Percentiles rank a stretch among this genome's conserved stretches.
Conservation (phyloP, 2,329 filamentous ascomycete species). For the Metarhizium brunneum region DNA sequence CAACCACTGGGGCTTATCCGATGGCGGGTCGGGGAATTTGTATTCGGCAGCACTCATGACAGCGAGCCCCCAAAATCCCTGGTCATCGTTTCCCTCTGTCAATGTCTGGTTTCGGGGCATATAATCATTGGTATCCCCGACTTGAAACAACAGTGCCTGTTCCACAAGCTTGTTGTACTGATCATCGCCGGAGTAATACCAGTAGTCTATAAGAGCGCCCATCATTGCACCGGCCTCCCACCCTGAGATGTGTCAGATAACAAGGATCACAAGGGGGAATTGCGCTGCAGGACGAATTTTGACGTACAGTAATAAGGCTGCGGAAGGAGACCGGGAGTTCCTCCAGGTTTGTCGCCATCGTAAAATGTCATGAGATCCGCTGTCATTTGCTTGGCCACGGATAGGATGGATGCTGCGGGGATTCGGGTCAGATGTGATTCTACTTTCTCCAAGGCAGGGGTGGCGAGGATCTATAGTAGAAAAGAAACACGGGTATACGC, state of each 20-base stretch:
- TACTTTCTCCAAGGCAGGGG: conserved; percentile 1
- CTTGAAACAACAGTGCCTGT: conserved; percentile 65
- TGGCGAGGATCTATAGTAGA: background rate
- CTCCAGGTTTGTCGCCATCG: conserved; percentile 38
- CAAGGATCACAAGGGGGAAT: background rate
- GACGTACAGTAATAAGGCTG: conserved; percentile 45
- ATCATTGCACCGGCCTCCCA: conserved; percentile 71
- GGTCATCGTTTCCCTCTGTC: conserved; percentile 65
- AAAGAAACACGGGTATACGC: conserved; percentile 5
- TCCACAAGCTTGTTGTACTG: conserved; percentile 60
- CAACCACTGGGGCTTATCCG: conserved; percentile 54
- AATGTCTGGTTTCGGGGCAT: conserved; percentile 67
- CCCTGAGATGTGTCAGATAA: conserved; percentile 27
- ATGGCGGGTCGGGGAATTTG: conserved; percentile 51
- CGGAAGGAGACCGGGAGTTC: conserved; percentile 41
- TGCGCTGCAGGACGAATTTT: background rate
- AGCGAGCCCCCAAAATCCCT: conserved; percentile 65
- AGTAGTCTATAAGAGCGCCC: conserved; percentile 69
- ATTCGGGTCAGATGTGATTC: background rate
- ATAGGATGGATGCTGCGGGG: conserved; percentile 37
- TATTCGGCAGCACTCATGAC: conserved; percentile 63
- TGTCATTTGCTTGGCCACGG: conserved; percentile 39
- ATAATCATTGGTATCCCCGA: conserved; percentile 63
- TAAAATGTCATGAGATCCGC: conserved; percentile 37
- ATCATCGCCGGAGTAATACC: conserved; percentile 69